Base-by-base conservation (phyloP, 305 asterid genomes). In the Galium porrigens region DNA sequence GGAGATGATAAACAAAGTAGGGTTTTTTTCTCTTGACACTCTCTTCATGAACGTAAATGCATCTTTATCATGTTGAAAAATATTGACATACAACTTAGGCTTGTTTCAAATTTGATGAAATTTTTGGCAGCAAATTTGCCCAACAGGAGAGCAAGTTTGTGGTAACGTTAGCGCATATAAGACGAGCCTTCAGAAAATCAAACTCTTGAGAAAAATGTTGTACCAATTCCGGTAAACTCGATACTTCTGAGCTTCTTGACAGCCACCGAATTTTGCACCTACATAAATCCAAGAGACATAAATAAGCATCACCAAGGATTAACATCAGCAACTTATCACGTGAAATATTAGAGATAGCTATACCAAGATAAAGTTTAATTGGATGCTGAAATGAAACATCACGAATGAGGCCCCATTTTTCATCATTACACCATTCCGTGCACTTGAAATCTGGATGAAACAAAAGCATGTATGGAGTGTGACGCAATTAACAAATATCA, bases 251-350 rank as follows among this genome's bases (percentile, higher is more conserved):
- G 81, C 78, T 77, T 79, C 90, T 51, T 75, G 80, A 72, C 96
- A 89, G 80, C 82, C 79, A 52, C 96, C 96, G 76, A 80, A 84
- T 84, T 82, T 89, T 72, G 97, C 90, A 70, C 99, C 99, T 89
- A 48, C 10, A 3, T 18, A 58, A 20, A 66, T 42, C 11, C 46
- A 69, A 64, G 49, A 42, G 20, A 33, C 25, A 3, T 30, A 61
- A 55, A 33, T 42, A 33, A 63, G 59, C 33, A 15, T 33, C 20
- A 46, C 9, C 25, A 1, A 12, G 34, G 49, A 14, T 63, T 12
- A 1, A 30, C 4, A 30, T 63, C 20, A 27, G 33, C 41, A 34
- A 22, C 30, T 18, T 46, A 46, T 27, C 33, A 66, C n/a, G 25
- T 5, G 9, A 39, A 6, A 49, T 15, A 18, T 29, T 74, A 44